phyloP scores from a whole-genome alignment of 2,329 filamentous ascomycete genomes.

The Claviceps lovelessii region DNA sequence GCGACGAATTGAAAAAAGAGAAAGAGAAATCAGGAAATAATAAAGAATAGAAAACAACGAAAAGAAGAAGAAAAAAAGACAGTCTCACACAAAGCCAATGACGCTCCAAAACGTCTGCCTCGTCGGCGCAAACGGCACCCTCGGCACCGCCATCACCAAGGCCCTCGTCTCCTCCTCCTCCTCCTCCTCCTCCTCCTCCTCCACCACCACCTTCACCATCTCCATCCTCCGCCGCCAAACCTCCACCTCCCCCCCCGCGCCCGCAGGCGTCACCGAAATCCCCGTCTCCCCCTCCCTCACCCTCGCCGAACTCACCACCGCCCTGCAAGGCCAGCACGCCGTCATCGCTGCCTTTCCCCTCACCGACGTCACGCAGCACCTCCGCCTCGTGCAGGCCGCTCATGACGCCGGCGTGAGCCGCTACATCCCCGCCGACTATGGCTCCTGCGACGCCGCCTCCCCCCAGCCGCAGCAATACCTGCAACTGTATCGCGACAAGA shows the following conservation, averaged over 20 bases:
- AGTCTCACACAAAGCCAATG: not conserved
- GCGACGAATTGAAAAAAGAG: not conserved
- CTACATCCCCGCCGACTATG: slow-evolving; percentile 48
- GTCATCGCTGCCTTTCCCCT: slow-evolving; percentile 29
- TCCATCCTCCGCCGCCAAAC: slow-evolving; percentile 39
- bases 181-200: slow-evolving; percentile 28
- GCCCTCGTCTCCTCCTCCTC: slow-evolving; percentile 25
- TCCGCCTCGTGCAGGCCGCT: slow-evolving; percentile 42
- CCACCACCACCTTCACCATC: slow-evolving; percentile 29
- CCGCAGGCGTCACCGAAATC: slow-evolving; percentile 9
- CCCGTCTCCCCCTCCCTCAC: slow-evolving; percentile 16
- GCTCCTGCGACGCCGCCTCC: slow-evolving; percentile 22
- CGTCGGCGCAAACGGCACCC: slow-evolving; percentile 23
- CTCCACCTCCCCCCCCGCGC: slow-evolving; percentile 14
- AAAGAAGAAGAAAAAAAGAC: not conserved
- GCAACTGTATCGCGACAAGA: slow-evolving; percentile 22
- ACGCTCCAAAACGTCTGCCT: slow-evolving; percentile 19
- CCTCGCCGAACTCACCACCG: slow-evolving; percentile 26
- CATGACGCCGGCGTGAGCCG: slow-evolving; percentile 44
- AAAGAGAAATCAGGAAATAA: not conserved
- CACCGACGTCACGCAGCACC: slow-evolving; percentile 28
- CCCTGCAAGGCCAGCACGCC: slow-evolving; percentile 42
- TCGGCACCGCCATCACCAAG: slow-evolving; percentile 25
- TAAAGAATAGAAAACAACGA: not conserved
- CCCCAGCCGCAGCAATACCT: slow-evolving; percentile 20